A percentile compares a stretch with the other conserved stretches of the same genome.
phyloP scores from a whole-genome alignment of 495 filamentous ascomycete species.

The Penicillium canescens region DNA sequence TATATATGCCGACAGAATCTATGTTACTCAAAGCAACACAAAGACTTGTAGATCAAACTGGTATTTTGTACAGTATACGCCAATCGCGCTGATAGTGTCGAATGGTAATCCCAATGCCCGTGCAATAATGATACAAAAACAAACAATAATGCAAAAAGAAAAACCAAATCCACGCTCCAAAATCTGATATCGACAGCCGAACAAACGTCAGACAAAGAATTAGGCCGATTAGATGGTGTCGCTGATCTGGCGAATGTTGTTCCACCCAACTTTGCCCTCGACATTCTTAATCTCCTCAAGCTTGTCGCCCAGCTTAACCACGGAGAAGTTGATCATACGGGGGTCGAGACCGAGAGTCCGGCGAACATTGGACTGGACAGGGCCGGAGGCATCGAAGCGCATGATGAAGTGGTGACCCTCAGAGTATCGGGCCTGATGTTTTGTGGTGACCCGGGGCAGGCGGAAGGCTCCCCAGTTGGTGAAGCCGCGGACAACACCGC shows the following conservation, averaged over 20 bases:
- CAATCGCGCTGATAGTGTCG: conserved; percentile 37
- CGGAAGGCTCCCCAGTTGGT: conserved; percentile 92
- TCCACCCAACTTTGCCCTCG: conserved; percentile 62
- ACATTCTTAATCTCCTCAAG: conserved; percentile 67
- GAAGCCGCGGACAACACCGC: conserved; percentile 88
- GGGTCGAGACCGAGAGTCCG: conserved; percentile 84
- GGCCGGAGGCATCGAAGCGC: conserved; percentile 80
- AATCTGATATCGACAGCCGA: conserved; percentile 9
- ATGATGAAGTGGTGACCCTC: conserved; percentile 95
- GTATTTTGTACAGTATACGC: conserved; percentile 40
- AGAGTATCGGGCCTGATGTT: conserved; percentile 77
- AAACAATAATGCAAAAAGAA: conserved; percentile 12
- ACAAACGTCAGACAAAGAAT: not conserved
- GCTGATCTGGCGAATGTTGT: conserved; percentile 31
- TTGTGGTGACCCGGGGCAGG: conserved; percentile 71
- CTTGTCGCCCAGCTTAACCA: conserved; percentile 84
- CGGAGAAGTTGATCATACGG: conserved; percentile 80
- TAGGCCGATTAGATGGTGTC: conserved; percentile 26
- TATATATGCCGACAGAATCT: too few species aligned
- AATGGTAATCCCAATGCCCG: conserved; percentile 27
- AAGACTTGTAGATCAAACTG: conserved; percentile 19
- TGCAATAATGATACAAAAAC: conserved; percentile 36
- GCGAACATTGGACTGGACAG: conserved; percentile 70
- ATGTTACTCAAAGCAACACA: not conserved
- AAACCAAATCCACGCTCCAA: conserved; percentile 14